A percentile compares a stretch with the other conserved stretches of the same genome.
phyloP scores from a whole-genome alignment of 352 stramenopile genomes.

The Globisporangium uncinulatum region DNA sequence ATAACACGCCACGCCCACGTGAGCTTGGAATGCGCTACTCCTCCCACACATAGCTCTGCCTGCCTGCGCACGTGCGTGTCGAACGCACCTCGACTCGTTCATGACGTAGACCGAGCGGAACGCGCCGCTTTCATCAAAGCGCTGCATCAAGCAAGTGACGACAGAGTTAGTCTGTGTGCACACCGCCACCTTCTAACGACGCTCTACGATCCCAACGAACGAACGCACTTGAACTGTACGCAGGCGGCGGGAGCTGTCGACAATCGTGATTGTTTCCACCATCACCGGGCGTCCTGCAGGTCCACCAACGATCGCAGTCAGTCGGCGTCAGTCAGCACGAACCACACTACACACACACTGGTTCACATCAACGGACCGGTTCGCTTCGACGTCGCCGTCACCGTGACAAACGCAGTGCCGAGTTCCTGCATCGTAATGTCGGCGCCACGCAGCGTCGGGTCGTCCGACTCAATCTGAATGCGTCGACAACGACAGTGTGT shows the following conservation, averaged over 20 bases:
- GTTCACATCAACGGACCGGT: conserved; percentile 30
- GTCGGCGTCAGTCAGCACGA: background rate
- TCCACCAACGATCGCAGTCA: background rate
- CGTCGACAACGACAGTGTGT: background rate
- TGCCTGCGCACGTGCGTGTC: no score
- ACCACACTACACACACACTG: no score
- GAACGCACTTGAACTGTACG: conserved; percentile 63
- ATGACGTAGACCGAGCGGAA: conserved; percentile 88
- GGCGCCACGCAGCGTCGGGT: conserved; percentile 63
- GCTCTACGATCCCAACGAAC: background rate
- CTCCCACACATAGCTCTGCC: background rate
- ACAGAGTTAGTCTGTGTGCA: background rate
- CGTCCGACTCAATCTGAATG: conserved; percentile 69
- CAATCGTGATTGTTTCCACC: conserved; percentile 80
- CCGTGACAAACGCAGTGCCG: conserved; percentile 73
- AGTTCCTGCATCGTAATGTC: conserved; percentile 87
- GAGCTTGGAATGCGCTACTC: background rate
- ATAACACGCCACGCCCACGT: background rate
- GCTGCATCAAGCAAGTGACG: conserved; percentile 16
- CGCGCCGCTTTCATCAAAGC: conserved; percentile 79
- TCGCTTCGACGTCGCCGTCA: conserved; percentile 83
- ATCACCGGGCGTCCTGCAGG: conserved; percentile 57
- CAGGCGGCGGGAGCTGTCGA: conserved; percentile 74
- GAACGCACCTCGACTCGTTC: conserved; percentile 66
- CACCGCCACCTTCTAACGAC: background rate